phyloP scores from a whole-genome alignment of 495 filamentous ascomycete genomes.

The Niebla homalea region DNA sequence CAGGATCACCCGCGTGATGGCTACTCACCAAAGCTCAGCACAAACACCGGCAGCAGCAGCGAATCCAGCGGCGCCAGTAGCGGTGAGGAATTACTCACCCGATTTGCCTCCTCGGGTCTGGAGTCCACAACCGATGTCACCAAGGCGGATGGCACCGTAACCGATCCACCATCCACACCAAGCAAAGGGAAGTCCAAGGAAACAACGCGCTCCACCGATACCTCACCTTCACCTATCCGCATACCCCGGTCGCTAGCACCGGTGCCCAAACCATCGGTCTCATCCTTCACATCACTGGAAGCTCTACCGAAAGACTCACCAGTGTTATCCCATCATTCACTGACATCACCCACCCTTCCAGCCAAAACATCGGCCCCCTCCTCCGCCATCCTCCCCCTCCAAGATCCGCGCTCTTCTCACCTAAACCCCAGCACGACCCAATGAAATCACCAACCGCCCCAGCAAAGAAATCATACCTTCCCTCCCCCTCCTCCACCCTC shows the following conservation, averaged over 20 bases:
- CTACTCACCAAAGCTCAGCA: neutral
- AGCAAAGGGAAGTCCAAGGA: neutral
- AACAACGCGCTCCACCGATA: neutral
- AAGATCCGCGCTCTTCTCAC: too few species aligned
- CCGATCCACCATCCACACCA: neutral
- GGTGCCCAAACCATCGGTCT: neutral
- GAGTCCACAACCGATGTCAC: too few species aligned
- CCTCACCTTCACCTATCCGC: neutral
- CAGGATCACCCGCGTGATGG: neutral
- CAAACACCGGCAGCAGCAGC: neutral
- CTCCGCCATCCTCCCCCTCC: slow-evolving; percentile 3
- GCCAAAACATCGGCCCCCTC: neutral
- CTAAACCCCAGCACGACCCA: too few species aligned
- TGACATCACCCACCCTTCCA: neutral
- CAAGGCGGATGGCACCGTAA: neutral
- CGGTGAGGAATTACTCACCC: neutral
- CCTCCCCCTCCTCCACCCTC: neutral
- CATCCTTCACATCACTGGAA: neutral
- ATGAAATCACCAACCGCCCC: neutral
- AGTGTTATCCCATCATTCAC: neutral
- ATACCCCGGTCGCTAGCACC: neutral
- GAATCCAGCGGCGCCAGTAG: neutral
- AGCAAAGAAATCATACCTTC: neutral
- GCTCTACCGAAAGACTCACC: neutral
- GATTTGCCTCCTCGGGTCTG: too few species aligned